Percentiles rank a stretch among this genome's conserved stretches.
These are phyloP conservation scores for Hippophae tibetana DNA, from an alignment of 306 rosid species.

Conservation along the genomic window DNA sequence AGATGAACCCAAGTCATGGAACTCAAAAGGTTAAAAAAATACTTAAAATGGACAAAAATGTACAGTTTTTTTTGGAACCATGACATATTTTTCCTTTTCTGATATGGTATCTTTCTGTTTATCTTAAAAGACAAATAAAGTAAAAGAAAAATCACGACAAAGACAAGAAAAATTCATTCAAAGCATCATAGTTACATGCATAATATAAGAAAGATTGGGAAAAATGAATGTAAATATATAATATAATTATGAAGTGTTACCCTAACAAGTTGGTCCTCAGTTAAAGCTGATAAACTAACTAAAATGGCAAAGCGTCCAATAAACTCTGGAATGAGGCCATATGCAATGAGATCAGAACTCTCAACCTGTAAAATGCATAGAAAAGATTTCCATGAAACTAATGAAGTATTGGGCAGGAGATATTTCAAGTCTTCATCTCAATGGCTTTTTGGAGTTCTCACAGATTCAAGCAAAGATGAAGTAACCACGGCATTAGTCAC, in stretches of 20 bases:
- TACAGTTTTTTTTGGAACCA: too few species aligned
- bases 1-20: too few species aligned
- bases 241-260: constrained; percentile 29
- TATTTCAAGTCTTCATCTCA: constrained; percentile 11
- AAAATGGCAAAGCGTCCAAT: constrained; percentile 92
- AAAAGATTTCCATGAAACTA: constrained; percentile 1
- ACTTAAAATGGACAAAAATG: too few species aligned
- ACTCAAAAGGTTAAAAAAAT: too few species aligned
- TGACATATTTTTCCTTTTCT: too few species aligned
- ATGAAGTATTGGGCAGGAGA: not conserved
- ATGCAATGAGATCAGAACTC: constrained; percentile 91
- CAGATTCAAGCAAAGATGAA: constrained; percentile 83
- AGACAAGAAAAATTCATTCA: too few species aligned
- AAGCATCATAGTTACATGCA: too few species aligned
- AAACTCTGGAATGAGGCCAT: constrained; percentile 98
- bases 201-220: too few species aligned
- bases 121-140: too few species aligned
- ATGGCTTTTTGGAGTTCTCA: constrained; percentile 24
- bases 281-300: constrained; percentile 80
- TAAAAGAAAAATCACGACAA: too few species aligned
- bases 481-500: constrained; percentile 58
- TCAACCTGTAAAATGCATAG: constrained; percentile 61
- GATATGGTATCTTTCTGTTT: too few species aligned
- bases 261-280: constrained; percentile 89
- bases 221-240: not conserved